Evolutionary conservation across 768 basidiomycete genomes (phyloP).

Genomic region (Collybia sordida): DNA sequence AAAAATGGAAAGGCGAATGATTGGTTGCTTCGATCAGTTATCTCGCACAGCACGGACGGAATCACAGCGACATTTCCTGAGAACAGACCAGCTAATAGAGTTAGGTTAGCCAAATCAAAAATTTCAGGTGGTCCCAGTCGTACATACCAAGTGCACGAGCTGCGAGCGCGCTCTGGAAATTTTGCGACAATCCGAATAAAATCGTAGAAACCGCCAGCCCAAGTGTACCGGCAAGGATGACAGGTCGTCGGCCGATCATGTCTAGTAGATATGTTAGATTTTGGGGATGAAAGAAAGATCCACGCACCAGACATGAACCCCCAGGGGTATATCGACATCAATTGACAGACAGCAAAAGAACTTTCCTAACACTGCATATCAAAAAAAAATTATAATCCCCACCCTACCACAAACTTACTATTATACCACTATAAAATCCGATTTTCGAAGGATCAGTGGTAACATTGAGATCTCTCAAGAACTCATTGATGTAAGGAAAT

Average conservation of each 20-base stretch:
- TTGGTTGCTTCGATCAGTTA: conserved; percentile 60
- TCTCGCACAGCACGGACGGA: conserved; percentile 58
- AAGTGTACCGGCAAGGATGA: conserved; percentile 51
- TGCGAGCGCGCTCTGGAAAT: conserved; percentile 42
- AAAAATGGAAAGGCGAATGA: conserved; percentile 55
- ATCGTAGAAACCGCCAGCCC: conserved; percentile 48
- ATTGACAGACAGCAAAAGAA: conserved; percentile 55
- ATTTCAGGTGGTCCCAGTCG: not conserved
- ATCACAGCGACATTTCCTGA: conserved; percentile 63
- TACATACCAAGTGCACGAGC: conserved; percentile 46
- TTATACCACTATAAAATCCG: conserved; percentile 66
- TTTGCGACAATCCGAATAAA: conserved; percentile 57
- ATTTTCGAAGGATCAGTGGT: conserved; percentile 54
- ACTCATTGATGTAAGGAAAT: conserved; percentile 68
- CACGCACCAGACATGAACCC: conserved; percentile 48
- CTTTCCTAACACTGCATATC: conserved; percentile 45
- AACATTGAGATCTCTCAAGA: conserved; percentile 54
- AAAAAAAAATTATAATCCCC: not conserved
- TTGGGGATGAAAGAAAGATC: not conserved
- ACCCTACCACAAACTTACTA: conserved; percentile 35
- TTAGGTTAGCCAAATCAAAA: conserved; percentile 1
- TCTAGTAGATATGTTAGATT: conserved; percentile 31
- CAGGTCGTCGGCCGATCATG: conserved; percentile 58
- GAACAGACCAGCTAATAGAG: conserved; percentile 49
- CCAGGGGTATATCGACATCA: conserved; percentile 61